Evolutionary conservation across 768 basidiomycete species (phyloP).

Genomic region (Chalciporus pseudorubinellus): DNA sequence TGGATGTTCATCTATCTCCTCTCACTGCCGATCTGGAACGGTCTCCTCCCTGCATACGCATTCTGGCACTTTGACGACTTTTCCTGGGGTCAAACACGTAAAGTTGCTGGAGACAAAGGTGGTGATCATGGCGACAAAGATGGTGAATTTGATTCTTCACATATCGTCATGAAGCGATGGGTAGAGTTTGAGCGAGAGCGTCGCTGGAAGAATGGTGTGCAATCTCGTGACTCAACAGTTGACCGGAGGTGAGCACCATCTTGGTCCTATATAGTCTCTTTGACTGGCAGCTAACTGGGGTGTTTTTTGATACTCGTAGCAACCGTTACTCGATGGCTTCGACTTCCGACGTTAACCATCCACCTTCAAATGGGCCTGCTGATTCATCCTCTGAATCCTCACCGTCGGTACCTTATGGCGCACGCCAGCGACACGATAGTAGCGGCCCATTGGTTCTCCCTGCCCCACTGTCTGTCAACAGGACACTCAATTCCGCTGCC

Average conservation of each 20-base stretch:
- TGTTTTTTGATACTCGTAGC: slow-evolving; percentile 32
- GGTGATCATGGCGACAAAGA: slow-evolving; percentile 88
- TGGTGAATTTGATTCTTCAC: slow-evolving; percentile 93
- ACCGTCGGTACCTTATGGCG: slow-evolving; percentile 32
- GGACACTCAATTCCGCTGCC: slow-evolving; percentile 43
- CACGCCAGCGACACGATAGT: slow-evolving; percentile 65
- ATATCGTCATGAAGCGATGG: slow-evolving; percentile 99
- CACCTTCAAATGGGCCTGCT: slow-evolving; percentile 45
- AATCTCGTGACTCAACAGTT: slow-evolving; percentile 76
- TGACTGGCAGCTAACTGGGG: slow-evolving; percentile 1
- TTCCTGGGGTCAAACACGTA: slow-evolving; percentile 95
- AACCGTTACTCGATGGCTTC: slow-evolving; percentile 78
- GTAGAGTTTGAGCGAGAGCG: slow-evolving; percentile 96
- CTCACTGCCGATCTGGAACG: slow-evolving; percentile 97
- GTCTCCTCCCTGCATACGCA: slow-evolving; percentile 91
- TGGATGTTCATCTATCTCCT: slow-evolving; percentile 97
- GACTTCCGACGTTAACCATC: slow-evolving; percentile 67
- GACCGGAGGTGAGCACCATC: slow-evolving; percentile 57
- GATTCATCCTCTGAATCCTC: slow-evolving; percentile 62
- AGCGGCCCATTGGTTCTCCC: slow-evolving; percentile 71
- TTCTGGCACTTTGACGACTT: slow-evolving; percentile 99
- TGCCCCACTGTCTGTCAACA: slow-evolving; percentile 64
- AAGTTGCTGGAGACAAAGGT: slow-evolving; percentile 69
- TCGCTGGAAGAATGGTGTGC: slow-evolving; percentile 85
- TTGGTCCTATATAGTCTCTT: background rate